A percentile compares a stretch with the other conserved stretches of the same genome.
These are phyloP conservation scores for Trypanosoma platydactyli DNA, from an alignment of 208 protist genomes.

Conservation along the genomic window DNA sequence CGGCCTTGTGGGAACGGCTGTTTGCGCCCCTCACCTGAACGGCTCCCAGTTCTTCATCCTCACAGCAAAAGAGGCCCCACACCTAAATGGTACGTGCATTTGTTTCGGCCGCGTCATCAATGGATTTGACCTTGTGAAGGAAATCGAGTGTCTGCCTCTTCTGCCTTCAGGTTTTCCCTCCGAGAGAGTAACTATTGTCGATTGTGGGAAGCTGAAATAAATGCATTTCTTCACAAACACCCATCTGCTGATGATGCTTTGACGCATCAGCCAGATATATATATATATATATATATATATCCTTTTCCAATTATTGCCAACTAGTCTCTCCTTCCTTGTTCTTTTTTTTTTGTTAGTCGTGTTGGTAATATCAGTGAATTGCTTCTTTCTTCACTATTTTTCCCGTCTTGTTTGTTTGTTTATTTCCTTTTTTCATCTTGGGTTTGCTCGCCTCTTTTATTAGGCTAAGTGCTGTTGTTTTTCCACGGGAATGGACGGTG, in stretches of 20 bases:
- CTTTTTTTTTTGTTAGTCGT: conserved; percentile 16
- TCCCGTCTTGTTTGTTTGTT: conserved; percentile 16
- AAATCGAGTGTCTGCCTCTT: conserved; percentile 67
- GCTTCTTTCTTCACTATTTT: conserved; percentile 13
- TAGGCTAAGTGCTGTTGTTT: too few species aligned
- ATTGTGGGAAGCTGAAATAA: conserved; percentile 51
- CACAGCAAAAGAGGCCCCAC: conserved; percentile 59
- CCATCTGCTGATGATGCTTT: too few species aligned
- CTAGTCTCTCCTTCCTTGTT: conserved; percentile 1
- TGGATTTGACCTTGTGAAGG: conserved; percentile 80
- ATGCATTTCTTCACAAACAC: conserved; percentile 7
- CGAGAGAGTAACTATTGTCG: conserved; percentile 51
- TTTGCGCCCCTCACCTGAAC: conserved; percentile 97
- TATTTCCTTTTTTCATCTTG: not conserved
- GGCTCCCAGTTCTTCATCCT: conserved; percentile 93
- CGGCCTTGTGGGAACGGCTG: conserved; percentile 97
- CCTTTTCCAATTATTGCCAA: not conserved
- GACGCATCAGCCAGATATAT: not conserved
- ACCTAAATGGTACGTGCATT: conserved; percentile 94
- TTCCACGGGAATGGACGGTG: conserved; percentile 24
- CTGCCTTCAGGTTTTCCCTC: conserved; percentile 42
- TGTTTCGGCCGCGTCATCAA: conserved; percentile 93
- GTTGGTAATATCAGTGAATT: too few species aligned
- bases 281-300: too few species aligned
- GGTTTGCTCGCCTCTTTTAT: not conserved